Base-by-base conservation (phyloP, 805 yeast genomes). In the Pichia deserticola region DNA sequence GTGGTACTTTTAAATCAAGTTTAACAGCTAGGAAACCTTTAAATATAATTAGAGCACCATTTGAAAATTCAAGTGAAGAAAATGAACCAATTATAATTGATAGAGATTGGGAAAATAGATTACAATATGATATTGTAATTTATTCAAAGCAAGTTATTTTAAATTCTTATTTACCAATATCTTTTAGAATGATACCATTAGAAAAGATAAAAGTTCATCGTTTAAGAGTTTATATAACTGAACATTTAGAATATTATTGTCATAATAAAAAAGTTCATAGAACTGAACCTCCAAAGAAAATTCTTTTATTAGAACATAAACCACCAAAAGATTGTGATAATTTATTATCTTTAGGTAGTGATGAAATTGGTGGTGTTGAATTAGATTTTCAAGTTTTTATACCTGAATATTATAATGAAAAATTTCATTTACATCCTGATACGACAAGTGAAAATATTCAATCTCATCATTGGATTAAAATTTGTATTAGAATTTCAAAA, bases 401-500 rank as follows among this genome's bases (percentile, higher is more conserved):
- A 27, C 98, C 98, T 2, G 80, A 81, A 53, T 70, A 70, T 45
- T 71, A 88, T 51, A 76, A 76, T 47, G 77, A 76, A 28, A 76
- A 76, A 43, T 75, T 73, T 48, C 73, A 70, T 51, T 66, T 85
- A 32, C 96, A 89, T 59, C 96, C 98, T 1, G 95, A 93, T 65
- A 87, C 97, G 0, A 79, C 87, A 3, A 84, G 76, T 57, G 79
- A 77, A 28, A 82, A 81, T 57, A 89, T 93, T 54, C 90, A 89
- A 67, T 77, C 93, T 7, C 92, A 87, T 60, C 99, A 93, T 68
- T 93, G 99, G 97, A 82, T 93, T 59, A 93, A 93, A 67, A 77
- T 93, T 13, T 85, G 95, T 54, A 68, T 93, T 47, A 71, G 98
- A 46, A 72, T 93, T 38, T 86, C 96, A 5, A 79, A 77, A 56